Evolutionary conservation across 495 filamentous ascomycete species (phyloP), one percentile per base, ranked within the genome.

Genomic region (Melanomma pulvis-pyrius): DNA sequence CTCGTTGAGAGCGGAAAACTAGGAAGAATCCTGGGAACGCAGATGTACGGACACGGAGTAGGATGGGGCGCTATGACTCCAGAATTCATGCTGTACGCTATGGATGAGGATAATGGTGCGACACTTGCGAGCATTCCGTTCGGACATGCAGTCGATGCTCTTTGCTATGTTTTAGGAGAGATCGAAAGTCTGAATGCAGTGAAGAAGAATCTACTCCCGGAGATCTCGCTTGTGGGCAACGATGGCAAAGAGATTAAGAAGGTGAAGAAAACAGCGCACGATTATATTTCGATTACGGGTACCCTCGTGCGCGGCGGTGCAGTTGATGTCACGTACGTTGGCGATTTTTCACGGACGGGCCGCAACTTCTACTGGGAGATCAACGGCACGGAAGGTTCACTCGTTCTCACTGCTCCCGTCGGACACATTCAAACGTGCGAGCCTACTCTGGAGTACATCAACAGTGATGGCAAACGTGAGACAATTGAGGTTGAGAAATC

Each of bases 21-120:
- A 36, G 85, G 85, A 1, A 79, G 77, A 53, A 81, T 87, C 11
- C 51, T 85, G 15, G 83, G 82, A 50, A 82, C 77, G 26, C 80
- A 81, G 19, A 39, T 86, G 59, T 75, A 76, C 58, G 76, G 28
- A 7, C 63, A 65, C 32, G 61, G 61, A n/a, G 28, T 50, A 15
- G 44, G 61, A 15, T 57, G 76, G 0, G 77, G 75, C n/a, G 65
- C 76, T 22, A 79, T 11, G 22, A 47, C 51, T 62, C 69, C 0
- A 71, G 78, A 62, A 67, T 64, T 0, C 32, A 81, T 61, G 3
- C 6, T n/a, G 11, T 70, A 70, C 41, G 34, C 12, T 1, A 2
- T 56, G 28, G 15, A n/a, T 8, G 32, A 65, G 25, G 50, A 70
- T 24, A 70, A 83, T 24, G 85, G 83, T 0, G 83, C 81, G 5